These are phyloP conservation scores for Hemileccinum impolitum DNA, from an alignment of 768 basidiomycete genomes.

Conservation along the genomic window DNA sequence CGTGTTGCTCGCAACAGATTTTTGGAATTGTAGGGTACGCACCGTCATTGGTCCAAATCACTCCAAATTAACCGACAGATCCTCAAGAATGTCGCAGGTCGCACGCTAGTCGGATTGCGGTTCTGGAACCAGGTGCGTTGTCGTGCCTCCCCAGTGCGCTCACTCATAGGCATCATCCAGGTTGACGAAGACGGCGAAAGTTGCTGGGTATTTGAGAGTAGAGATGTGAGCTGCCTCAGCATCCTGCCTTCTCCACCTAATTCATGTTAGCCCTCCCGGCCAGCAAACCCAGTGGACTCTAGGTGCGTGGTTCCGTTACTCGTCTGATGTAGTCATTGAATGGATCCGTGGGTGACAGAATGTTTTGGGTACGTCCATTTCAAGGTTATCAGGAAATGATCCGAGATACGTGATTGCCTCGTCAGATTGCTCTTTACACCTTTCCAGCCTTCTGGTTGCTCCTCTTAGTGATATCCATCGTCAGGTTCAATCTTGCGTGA, in stretches of 20 bases:
- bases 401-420: slow-evolving; percentile 13
- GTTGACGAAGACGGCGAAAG: slow-evolving; percentile 95
- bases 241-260: slow-evolving; percentile 7
- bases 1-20: slow-evolving; percentile 92
- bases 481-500: slow-evolving; percentile 86
- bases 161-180: slow-evolving; percentile 32
- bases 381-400: slow-evolving; percentile 5
- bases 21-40: slow-evolving; percentile 92
- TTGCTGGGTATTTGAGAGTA: slow-evolving; percentile 97
- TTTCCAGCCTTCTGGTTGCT: slow-evolving; percentile 89
- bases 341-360: slow-evolving; percentile 43
- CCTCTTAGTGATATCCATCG: slow-evolving; percentile 81
- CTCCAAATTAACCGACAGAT: slow-evolving; percentile 1
- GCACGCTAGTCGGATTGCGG: slow-evolving; percentile 89
- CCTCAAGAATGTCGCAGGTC: slow-evolving; percentile 83
- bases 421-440: slow-evolving; percentile 79
- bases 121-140: slow-evolving; percentile 89
- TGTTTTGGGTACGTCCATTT: slow-evolving; percentile 77
- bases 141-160: not conserved
- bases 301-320: slow-evolving; percentile 48
- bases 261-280: slow-evolving; percentile 68
- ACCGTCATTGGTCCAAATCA: not conserved
- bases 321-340: slow-evolving; percentile 6
- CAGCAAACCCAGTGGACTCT: slow-evolving; percentile 84
- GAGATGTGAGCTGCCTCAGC: slow-evolving; percentile 64